phyloP scores from a whole-genome alignment of 139 green algal species.

The Monoraphidium neglectum region DNA sequence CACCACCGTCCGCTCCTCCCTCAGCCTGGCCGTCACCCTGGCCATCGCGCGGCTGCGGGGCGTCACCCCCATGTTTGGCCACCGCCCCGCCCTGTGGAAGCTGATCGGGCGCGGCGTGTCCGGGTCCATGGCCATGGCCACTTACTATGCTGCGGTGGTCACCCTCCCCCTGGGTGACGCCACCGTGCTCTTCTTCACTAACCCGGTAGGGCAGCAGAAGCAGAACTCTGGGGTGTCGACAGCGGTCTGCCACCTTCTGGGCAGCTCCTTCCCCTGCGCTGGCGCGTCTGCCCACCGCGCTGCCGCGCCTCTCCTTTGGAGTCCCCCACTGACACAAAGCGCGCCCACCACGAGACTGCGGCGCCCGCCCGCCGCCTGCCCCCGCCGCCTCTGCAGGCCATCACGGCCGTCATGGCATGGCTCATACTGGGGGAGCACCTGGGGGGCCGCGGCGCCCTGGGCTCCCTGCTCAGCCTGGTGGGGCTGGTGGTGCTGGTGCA shows the following conservation, averaged over 20 bases:
- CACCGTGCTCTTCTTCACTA: conserved; percentile 54
- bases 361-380: too few relatives aligned
- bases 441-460: conserved; percentile 21
- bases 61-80: conserved; percentile 39
- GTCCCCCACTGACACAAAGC: too few relatives aligned
- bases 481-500: conserved; percentile 43
- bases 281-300: too few relatives aligned
- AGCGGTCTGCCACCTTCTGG: too few relatives aligned
- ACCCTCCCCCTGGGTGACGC: conserved; percentile 39
- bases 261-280: too few relatives aligned
- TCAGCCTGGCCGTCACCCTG: conserved; percentile 14
- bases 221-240: too few relatives aligned
- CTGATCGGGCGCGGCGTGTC: conserved; percentile 29
- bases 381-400: neutral
- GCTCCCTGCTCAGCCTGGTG: conserved; percentile 25
- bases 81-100: conserved; percentile 6
- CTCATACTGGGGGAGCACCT: conserved; percentile 21
- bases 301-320: too few relatives aligned
- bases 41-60: neutral
- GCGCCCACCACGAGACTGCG: too few relatives aligned
- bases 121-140: conserved; percentile 27
- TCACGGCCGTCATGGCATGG: conserved; percentile 46
- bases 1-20: conserved; percentile 21
- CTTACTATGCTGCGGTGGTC: conserved; percentile 22
- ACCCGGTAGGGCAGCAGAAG: conserved; percentile 3